Conservation (phyloP, 2,329 filamentous ascomycete genomes). For the Ophiocordyceps camponoti-floridani region DNA sequence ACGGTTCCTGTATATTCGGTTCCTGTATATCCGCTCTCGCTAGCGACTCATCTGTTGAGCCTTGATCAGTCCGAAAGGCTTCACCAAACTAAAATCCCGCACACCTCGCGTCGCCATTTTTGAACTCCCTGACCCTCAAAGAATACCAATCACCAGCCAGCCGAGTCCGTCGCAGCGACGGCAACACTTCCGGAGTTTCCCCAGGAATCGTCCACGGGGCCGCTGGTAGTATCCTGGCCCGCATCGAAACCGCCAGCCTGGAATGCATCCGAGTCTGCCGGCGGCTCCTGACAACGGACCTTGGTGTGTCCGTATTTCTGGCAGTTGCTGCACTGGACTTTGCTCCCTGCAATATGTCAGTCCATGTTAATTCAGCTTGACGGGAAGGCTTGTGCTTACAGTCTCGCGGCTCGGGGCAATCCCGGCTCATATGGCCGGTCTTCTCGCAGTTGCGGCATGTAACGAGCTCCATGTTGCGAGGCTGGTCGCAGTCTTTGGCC, state of each 20-base stretch:
- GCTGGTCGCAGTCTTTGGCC: slow-evolving; percentile 29
- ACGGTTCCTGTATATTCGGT: too few species aligned
- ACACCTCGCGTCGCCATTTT: too few species aligned
- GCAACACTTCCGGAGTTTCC: not conserved
- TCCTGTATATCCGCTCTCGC: too few species aligned
- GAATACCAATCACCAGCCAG: not conserved
- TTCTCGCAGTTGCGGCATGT: slow-evolving; percentile 44
- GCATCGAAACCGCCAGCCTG: not conserved
- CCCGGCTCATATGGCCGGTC: slow-evolving; percentile 41
- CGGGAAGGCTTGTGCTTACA: slow-evolving; percentile 9
- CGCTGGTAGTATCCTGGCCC: not conserved
- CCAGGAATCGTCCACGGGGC: not conserved
- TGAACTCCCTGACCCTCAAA: too few species aligned
- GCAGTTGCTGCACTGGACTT: slow-evolving; percentile 20
- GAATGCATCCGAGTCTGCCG: slow-evolving; percentile 1
- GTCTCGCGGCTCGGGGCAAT: slow-evolving; percentile 38
- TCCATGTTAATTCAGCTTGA: not conserved
- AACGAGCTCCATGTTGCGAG: slow-evolving; percentile 24
- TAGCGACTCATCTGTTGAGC: too few species aligned
- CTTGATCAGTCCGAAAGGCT: too few species aligned
- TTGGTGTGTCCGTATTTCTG: slow-evolving; percentile 21
- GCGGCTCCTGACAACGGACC: slow-evolving; percentile 16
- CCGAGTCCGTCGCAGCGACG: not conserved
- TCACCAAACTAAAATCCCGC: too few species aligned
- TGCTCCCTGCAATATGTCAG: slow-evolving; percentile 16